Percentiles rank a stretch among this genome's conserved stretches.
phyloP scores from a whole-genome alignment of 805 yeast species.

The Myxozyma kluyveri region DNA sequence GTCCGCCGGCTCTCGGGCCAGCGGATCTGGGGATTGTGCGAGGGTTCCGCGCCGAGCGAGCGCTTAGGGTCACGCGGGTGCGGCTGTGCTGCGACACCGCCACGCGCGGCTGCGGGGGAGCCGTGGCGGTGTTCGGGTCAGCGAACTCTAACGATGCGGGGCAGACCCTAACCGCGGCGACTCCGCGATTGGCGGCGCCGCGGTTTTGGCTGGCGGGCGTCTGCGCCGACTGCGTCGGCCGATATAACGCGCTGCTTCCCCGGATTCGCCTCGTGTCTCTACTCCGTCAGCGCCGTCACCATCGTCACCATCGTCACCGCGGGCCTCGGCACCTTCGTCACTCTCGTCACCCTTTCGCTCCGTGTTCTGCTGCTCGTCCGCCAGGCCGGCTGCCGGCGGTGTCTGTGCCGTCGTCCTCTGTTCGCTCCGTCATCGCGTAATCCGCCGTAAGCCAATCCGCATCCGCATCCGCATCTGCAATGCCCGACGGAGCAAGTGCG shows the following conservation, averaged over 20 bases:
- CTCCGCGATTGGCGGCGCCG: background rate
- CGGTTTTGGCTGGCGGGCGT: background rate
- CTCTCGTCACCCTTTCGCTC: background rate
- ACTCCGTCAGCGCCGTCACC: background rate
- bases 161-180: constrained; percentile 4
- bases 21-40: too few species aligned
- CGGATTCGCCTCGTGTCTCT: constrained; percentile 5
- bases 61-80: too few species aligned
- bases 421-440: too few species aligned
- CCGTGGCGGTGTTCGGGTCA: constrained; percentile 5
- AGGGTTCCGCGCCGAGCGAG: too few species aligned
- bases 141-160: constrained; percentile 3
- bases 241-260: constrained; percentile 3
- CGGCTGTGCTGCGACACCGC: too few species aligned
- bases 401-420: too few species aligned
- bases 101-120: background rate
- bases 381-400: too few species aligned
- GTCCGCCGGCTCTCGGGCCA: too few species aligned
- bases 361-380: background rate
- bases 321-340: background rate
- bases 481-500: constrained; percentile 45
- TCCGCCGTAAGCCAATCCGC: too few species aligned
- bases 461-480: constrained; percentile 20
- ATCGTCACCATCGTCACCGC: background rate
- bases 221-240: background rate